Evolutionary conservation across 805 yeast species (phyloP).

Genomic region (Metschnikowia rubicola): DNA sequence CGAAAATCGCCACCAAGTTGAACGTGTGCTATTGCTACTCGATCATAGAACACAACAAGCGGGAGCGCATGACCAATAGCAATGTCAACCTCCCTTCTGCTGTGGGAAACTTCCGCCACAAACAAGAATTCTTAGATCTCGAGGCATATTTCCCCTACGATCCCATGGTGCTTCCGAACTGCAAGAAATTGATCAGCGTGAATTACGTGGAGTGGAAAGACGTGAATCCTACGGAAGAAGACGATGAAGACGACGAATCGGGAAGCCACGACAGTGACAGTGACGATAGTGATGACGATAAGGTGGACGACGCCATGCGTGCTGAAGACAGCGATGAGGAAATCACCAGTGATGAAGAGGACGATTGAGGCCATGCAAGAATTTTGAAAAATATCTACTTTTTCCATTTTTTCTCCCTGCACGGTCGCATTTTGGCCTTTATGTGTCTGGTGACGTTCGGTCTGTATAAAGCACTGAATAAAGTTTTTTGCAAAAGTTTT

Average conservation of each 20-base stretch:
- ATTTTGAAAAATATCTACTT: neutral
- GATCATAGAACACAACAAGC: conserved; percentile 84
- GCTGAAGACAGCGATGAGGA: conserved; percentile 16
- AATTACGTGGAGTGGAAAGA: conserved; percentile 71
- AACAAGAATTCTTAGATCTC: conserved; percentile 80
- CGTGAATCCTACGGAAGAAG: conserved; percentile 50
- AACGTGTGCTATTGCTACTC: conserved; percentile 92
- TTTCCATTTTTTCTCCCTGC: neutral
- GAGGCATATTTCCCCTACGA: conserved; percentile 98
- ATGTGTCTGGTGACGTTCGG: conserved; percentile 5
- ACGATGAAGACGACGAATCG: conserved; percentile 46
- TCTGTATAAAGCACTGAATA: neutral
- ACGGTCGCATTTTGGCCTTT: conserved; percentile 9
- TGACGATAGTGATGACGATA: conserved; percentile 16
- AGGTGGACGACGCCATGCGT: conserved; percentile 13
- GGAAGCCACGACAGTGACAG: conserved; percentile 25
- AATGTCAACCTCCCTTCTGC: conserved; percentile 32
- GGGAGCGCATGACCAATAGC: conserved; percentile 55
- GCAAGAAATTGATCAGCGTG: conserved; percentile 51
- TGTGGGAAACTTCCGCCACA: conserved; percentile 47
- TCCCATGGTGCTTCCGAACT: conserved; percentile 70
- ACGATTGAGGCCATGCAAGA: conserved; percentile 22
- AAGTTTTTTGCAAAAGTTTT: conserved; percentile 7
- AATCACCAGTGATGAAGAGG: conserved; percentile 14
- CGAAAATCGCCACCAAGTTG: conserved; percentile 84